Conservation (phyloP, 768 basidiomycete species). For the Leccinellum luteum region DNA sequence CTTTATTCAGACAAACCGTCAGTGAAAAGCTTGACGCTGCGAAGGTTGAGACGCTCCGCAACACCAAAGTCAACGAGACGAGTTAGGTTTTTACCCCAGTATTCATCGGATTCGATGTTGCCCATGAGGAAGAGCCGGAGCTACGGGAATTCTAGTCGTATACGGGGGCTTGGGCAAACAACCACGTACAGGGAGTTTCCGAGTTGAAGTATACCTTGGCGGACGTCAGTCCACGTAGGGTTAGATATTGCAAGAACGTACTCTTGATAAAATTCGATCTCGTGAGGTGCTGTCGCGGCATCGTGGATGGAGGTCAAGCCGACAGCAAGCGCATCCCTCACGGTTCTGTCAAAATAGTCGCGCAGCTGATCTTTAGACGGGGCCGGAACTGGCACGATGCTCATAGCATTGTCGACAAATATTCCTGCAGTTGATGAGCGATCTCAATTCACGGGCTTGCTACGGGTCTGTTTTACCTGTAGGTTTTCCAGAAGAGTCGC, state of each 20-base stretch:
- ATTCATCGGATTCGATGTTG: constrained; percentile 46
- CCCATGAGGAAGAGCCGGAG: constrained; percentile 66
- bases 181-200: constrained; percentile 61
- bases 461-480: constrained; percentile 47
- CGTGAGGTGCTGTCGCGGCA: constrained; percentile 50
- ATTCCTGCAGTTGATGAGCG: constrained; percentile 43
- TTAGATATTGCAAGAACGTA: constrained; percentile 29
- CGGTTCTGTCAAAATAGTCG: constrained; percentile 62
- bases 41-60: constrained; percentile 50
- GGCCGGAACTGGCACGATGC: constrained; percentile 62
- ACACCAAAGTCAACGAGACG: constrained; percentile 57
- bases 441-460: neutral
- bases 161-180: neutral
- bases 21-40: constrained; percentile 70
- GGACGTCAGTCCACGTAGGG: neutral
- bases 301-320: constrained; percentile 91
- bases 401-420: constrained; percentile 88
- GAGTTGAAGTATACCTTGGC: constrained; percentile 63
- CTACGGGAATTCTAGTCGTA: constrained; percentile 27
- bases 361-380: constrained; percentile 56
- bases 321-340: constrained; percentile 66
- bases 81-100: constrained; percentile 66
- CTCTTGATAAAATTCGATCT: constrained; percentile 66
- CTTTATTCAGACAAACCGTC: constrained; percentile 51
- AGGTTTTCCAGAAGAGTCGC: constrained; percentile 58